Base-by-base conservation (phyloP, 75 land plant species). In the Sequoiadendron giganteum region DNA sequence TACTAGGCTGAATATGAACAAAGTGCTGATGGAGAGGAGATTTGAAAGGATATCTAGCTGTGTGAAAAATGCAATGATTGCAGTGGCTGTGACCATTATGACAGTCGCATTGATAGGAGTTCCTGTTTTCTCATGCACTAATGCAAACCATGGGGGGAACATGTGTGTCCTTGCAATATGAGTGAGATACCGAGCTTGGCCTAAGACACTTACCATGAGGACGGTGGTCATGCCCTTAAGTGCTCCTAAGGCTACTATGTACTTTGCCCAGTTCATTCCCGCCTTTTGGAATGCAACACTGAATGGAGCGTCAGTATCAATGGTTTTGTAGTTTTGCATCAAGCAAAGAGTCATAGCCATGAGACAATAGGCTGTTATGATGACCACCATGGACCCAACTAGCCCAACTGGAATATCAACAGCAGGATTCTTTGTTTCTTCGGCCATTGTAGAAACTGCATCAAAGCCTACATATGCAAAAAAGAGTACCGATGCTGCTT, bases 81-180 rank as follows among this genome's bases (percentile, higher is more conserved):
- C 89, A 21, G 93, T 92, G 25, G 92, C 96, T 4, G 87, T 32
- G n/a, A 95, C 86, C 96, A 95, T 93, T 16, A 88, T 89, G 14
- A 88, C 61, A 0, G 98, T 95, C 2, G 98, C 98, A 68, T 91
- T 90, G 49, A 97, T 85, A 1, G 98, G 98, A 0, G 98, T 97
- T n/a, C 93, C 94, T 25, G 97, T 95, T 28, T 47, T 85, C 14
- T 25, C 79, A 58, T 93, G 39, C 86, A 97, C 97, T 8, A 76
- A 4, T 21, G 95, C 97, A 40, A 97, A 86, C 96, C 96, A 95
- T 18, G 96, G 95, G 0, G 97, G 96, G 85, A 97, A 80, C 92
- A 97, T 93, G 88, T 97, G 98, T 34, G 95, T 94, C 3, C 98
- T 77, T 0, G 98, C 97, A 72, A 97, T 97, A 91, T 97, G 98